These are phyloP conservation scores for Kwoniella pini DNA, from an alignment of 768 basidiomycete species.

Conservation along the genomic window DNA sequence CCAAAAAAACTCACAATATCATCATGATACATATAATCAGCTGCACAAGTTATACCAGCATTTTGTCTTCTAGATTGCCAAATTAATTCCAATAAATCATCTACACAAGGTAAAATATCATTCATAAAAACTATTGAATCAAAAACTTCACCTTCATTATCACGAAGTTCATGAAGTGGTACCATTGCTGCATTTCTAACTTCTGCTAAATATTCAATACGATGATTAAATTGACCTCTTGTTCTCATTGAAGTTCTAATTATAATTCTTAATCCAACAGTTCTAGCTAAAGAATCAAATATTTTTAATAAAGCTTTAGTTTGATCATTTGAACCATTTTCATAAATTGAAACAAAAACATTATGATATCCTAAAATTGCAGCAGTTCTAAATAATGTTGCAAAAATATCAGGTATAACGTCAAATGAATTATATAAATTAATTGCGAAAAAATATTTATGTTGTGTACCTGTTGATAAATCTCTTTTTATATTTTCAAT, in stretches of 20 bases:
- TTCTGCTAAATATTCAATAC: conserved; percentile 99
- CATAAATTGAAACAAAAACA: conserved; percentile 97
- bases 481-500: conserved; percentile 45
- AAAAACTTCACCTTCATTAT: conserved; percentile 88
- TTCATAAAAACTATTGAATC: conserved; percentile 99
- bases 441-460: conserved; percentile 99
- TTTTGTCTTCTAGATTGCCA: conserved; percentile 92
- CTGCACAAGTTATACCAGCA: conserved; percentile 96
- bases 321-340: conserved; percentile 98
- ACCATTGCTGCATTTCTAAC: conserved; percentile 98
- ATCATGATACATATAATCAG: conserved; percentile 99
- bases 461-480: conserved; percentile 60
- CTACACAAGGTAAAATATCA: conserved; percentile 95
- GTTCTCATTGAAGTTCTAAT: conserved; percentile 92
- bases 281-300: conserved; percentile 86
- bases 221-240: conserved; percentile 94
- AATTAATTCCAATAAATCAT: conserved; percentile 95
- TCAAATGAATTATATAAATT: conserved; percentile 99
- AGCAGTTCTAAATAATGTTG: conserved; percentile 90
- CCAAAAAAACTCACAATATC: conserved; percentile 67
- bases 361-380: conserved; percentile 94
- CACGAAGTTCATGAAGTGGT: conserved; percentile 89
- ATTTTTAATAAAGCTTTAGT: conserved; percentile 94
- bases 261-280: conserved; percentile 86
- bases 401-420: conserved; percentile 94